phyloP scores from a whole-genome alignment of 371 early-diverging fungal genomes.

The Syncephalastrum racemosum region DNA sequence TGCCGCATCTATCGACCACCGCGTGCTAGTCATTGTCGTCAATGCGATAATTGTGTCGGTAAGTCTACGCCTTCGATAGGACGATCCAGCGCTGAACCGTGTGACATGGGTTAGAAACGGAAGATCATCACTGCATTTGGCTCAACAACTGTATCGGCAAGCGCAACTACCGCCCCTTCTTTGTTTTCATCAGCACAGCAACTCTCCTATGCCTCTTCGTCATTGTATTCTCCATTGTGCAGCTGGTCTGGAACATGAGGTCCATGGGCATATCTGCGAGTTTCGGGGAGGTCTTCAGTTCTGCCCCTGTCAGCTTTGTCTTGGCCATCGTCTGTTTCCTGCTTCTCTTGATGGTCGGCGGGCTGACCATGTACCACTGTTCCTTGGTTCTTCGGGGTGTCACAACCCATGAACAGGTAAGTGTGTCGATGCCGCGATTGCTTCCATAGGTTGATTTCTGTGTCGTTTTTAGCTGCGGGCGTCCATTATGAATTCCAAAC shows the following conservation, averaged over 20 bases:
- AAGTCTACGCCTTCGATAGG: constrained; percentile 9
- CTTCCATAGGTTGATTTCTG: not conserved
- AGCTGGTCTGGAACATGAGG: constrained; percentile 34
- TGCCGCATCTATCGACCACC: constrained; percentile 93
- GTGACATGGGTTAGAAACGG: constrained; percentile 49
- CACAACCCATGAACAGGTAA: constrained; percentile 88
- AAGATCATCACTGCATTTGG: constrained; percentile 96
- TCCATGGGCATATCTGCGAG: not conserved
- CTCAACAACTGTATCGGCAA: constrained; percentile 92
- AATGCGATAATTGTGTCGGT: constrained; percentile 92
- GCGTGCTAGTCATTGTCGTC: constrained; percentile 84
- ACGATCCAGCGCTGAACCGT: not conserved
- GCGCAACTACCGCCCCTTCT: constrained; percentile 87
- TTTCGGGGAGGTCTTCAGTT: constrained; percentile 18
- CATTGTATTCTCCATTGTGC: constrained; percentile 56
- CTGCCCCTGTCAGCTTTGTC: constrained; percentile 54
- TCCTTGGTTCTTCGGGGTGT: constrained; percentile 70
- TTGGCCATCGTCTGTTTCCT: constrained; percentile 65
- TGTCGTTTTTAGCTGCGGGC: constrained; percentile 33
- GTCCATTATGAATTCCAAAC: constrained; percentile 38
- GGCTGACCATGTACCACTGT: constrained; percentile 76
- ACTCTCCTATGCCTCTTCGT: constrained; percentile 59
- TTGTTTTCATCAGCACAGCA: constrained; percentile 66
- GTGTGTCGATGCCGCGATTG: not conserved
- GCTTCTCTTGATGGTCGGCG: constrained; percentile 63